A percentile compares a stretch with the other conserved stretches of the same genome.
phyloP scores from a whole-genome alignment of 1,284 basidiomycete genomes.

The Irpex rosettiformis region DNA sequence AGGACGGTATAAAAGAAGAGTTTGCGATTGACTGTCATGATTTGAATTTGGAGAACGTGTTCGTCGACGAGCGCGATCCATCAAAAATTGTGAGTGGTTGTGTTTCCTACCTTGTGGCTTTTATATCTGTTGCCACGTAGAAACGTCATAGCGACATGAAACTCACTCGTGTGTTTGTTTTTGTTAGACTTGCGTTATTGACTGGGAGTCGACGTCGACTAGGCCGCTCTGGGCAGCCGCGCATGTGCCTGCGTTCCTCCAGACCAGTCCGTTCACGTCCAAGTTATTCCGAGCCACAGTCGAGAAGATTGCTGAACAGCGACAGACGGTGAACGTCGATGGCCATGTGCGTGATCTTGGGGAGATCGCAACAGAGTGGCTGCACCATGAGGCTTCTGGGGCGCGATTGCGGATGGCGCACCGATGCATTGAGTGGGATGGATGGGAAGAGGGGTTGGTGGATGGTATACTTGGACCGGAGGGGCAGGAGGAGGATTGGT shows the following conservation, averaged over 20 bases:
- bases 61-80: constrained; percentile 66
- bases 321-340: constrained; percentile 15
- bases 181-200: constrained; percentile 72
- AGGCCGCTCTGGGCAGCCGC: constrained; percentile 79
- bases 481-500: constrained; percentile 69
- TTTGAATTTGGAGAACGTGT: constrained; percentile 75
- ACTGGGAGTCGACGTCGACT: constrained; percentile 83
- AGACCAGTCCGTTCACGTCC: constrained; percentile 67
- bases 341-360: constrained; percentile 27
- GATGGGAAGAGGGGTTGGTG: constrained; percentile 80
- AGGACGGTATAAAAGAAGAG: constrained; percentile 38
- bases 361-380: constrained; percentile 61
- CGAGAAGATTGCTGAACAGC: constrained; percentile 36
- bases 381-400: constrained; percentile 63
- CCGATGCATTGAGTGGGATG: constrained; percentile 79
- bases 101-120: too few relatives aligned
- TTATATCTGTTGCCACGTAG: too few relatives aligned
- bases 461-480: constrained; percentile 68
- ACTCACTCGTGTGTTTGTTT: neutral
- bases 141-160: constrained; percentile 6
- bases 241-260: constrained; percentile 74
- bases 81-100: constrained; percentile 59
- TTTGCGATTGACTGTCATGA: constrained; percentile 79
- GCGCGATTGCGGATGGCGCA: constrained; percentile 68
- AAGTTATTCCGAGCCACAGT: constrained; percentile 67